These are phyloP conservation scores for Microcos paniculata DNA, from an alignment of 345 rosid genomes.

Conservation along the genomic window DNA sequence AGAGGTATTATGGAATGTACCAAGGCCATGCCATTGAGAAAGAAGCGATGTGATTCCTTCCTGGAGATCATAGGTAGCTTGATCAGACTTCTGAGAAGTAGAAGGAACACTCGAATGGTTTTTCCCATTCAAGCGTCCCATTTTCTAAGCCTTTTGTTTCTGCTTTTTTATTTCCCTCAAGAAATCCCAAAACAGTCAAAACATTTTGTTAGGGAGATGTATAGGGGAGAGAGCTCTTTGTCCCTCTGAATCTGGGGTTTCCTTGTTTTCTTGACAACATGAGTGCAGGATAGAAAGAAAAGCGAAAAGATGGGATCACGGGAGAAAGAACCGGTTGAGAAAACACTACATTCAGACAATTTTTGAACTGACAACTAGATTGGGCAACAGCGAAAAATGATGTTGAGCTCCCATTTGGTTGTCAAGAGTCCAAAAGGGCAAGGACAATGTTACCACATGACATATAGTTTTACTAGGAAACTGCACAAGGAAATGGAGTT, in stretches of 20 bases:
- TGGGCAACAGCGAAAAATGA: neutral
- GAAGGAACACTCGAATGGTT: slow-evolving; percentile 3
- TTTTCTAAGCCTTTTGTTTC: neutral
- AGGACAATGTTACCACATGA: neutral
- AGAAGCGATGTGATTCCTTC: slow-evolving; percentile 48
- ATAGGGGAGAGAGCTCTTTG: neutral
- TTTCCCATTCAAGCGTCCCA: slow-evolving; percentile 19
- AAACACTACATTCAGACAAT: neutral
- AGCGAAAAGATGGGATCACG: slow-evolving; percentile 27
- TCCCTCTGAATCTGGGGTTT: neutral
- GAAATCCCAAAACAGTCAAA: neutral
- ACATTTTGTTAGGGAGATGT: neutral
- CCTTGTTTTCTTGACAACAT: neutral
- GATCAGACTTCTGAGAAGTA: slow-evolving; percentile 19
- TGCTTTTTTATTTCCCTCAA: neutral
- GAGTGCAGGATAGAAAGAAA: neutral
- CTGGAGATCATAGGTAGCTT: slow-evolving; percentile 25
- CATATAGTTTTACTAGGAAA: too few relatives aligned
- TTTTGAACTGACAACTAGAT: neutral
- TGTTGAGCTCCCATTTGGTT: neutral
- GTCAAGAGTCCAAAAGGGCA: too few relatives aligned
- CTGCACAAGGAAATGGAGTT: too few relatives aligned
- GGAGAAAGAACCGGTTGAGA: slow-evolving; percentile 6
- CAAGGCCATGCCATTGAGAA: slow-evolving; percentile 71
- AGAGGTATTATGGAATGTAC: slow-evolving; percentile 16